phyloP scores from a whole-genome alignment of 176 grass and related monocot genomes.

The Sorghum bicolor region Sorghum_bicolor_NCBIv3 NC_012878.2:584501-585000 shows the following conservation, averaged over 20 bases:
- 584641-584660: neutral
- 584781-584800: neutral
- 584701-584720: neutral
- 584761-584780: neutral
- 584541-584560: slow-evolving; percentile 17
- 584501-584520: neutral
- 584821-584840: neutral
- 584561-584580: slow-evolving; percentile 7
- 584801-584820: neutral
- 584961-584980: neutral
- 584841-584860: neutral
- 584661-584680: neutral
- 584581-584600: slow-evolving; percentile 39
- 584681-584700: slow-evolving; percentile 26
- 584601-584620: neutral
- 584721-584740: neutral
- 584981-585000: neutral
- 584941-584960: neutral
- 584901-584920: neutral
- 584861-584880: neutral
- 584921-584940: neutral
- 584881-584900: neutral
- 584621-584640: slow-evolving; percentile 20
- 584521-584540: too few species aligned
- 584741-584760: slow-evolving; percentile 21